Evolutionary conservation across 441 rosid species (phyloP).

Genomic region (Geranium incanum): DNA sequence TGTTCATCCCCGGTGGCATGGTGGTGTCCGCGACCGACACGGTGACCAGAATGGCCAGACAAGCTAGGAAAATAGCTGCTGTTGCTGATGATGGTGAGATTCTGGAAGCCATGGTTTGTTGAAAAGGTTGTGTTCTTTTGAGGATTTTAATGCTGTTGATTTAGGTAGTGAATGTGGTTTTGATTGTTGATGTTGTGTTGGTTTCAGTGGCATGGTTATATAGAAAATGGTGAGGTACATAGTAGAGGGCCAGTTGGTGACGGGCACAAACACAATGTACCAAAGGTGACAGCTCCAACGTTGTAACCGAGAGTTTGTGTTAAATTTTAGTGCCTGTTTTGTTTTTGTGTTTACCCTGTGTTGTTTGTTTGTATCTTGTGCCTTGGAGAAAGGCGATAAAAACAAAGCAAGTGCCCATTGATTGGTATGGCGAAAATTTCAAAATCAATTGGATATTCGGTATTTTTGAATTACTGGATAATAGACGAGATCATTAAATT

Average conservation of each 20-base stretch:
- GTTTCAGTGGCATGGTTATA: slow-evolving; percentile 1
- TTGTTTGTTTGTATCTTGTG: background rate
- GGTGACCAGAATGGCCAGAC: slow-evolving; percentile 20
- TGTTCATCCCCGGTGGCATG: slow-evolving; percentile 23
- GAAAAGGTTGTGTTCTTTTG: background rate
- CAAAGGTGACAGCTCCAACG: slow-evolving; percentile 1
- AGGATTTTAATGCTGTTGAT: background rate
- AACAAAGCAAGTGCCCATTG: background rate
- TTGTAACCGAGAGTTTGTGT: background rate
- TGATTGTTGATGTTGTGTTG: background rate
- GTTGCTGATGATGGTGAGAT: background rate
- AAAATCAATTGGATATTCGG: too few species aligned
- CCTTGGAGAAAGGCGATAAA: background rate
- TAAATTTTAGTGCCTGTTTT: background rate
- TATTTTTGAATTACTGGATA: too few species aligned
- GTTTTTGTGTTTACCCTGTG: background rate
- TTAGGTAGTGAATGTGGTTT: background rate
- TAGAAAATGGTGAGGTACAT: background rate
- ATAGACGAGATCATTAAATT: too few species aligned
- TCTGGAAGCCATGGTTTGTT: slow-evolving; percentile 17
- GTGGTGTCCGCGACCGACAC: slow-evolving; percentile 23
- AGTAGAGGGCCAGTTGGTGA: background rate
- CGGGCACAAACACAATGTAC: background rate
- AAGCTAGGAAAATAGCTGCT: slow-evolving; percentile 17
- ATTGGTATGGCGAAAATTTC: too few species aligned